A percentile compares a stretch with the other conserved stretches of the same genome.
Conservation (phyloP, 208 protist species). For the Acanthamoeba castellanii region DNA sequence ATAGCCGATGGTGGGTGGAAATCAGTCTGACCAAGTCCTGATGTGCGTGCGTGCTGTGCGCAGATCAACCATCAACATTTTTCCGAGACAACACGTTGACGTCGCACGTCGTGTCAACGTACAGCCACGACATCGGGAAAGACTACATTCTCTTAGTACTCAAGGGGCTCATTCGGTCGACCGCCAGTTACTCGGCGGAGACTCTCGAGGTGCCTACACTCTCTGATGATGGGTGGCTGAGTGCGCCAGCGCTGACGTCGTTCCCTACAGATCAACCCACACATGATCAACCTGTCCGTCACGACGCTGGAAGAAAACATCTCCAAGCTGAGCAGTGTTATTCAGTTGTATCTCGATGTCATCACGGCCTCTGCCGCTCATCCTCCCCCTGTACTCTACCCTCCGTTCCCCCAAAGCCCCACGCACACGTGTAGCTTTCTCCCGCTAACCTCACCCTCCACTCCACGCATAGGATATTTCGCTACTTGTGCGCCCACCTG, state of each 20-base stretch:
- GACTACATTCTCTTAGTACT: constrained; percentile 25
- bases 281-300: constrained; percentile 6
- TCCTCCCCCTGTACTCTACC: background rate
- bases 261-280: constrained; percentile 9
- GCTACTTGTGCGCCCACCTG: constrained; percentile 43
- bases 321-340: background rate
- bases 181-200: background rate
- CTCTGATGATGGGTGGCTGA: background rate
- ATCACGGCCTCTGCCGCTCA: background rate
- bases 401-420: no score
- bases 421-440: background rate
- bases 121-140: constrained; percentile 10
- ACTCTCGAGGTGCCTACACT: background rate
- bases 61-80: constrained; percentile 40
- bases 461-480: constrained; percentile 16
- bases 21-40: no score
- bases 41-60: background rate
- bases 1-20: background rate
- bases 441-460: background rate
- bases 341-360: constrained; percentile 21
- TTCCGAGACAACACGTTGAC: constrained; percentile 66
- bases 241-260: background rate
- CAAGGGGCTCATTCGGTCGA: background rate
- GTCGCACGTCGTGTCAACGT: constrained; percentile 35
- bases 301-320: constrained; percentile 22